A percentile compares a stretch with the other conserved stretches of the same genome.
phyloP scores from a whole-genome alignment of 2,329 filamentous ascomycete species.

The Scedosporium boydii region DNA sequence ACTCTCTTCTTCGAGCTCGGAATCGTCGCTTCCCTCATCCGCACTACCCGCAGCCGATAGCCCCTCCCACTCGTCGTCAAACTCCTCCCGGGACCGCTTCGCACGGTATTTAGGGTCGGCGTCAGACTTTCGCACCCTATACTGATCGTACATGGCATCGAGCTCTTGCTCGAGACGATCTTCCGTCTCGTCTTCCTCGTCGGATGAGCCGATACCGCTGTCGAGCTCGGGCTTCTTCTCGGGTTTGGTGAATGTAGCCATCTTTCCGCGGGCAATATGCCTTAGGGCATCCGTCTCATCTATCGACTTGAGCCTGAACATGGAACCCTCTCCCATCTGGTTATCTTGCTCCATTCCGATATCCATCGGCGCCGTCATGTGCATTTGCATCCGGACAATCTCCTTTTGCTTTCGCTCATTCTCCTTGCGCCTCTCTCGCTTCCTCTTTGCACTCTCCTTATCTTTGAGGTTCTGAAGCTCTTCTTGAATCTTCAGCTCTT shows the following conservation, averaged over 20 bases:
- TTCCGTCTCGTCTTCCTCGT: conserved; percentile 66
- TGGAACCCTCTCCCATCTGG: conserved; percentile 67
- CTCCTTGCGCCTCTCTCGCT: conserved; percentile 73
- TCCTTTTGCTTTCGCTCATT: conserved; percentile 94
- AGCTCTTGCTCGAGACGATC: conserved; percentile 78
- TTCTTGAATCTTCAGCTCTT: conserved; percentile 83
- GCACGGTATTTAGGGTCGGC: conserved; percentile 80
- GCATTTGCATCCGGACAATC: conserved; percentile 90
- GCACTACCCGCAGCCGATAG: conserved; percentile 63
- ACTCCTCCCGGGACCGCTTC: conserved; percentile 75
- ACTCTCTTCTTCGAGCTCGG: conserved; percentile 43
- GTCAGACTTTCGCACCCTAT: conserved; percentile 69
- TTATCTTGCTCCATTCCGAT: conserved; percentile 86
- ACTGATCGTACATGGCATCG: conserved; percentile 79
- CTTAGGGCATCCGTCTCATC: conserved; percentile 59
- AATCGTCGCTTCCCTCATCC: conserved; percentile 43
- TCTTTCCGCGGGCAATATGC: conserved; percentile 62
- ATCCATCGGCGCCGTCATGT: conserved; percentile 93
- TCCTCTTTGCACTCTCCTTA: conserved; percentile 64
- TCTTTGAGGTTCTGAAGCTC: conserved; percentile 78
- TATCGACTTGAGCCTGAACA: conserved; percentile 77
- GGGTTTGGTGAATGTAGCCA: conserved; percentile 55
- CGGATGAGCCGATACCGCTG: conserved; percentile 46
- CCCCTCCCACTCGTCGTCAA: conserved; percentile 88
- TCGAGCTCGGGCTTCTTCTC: conserved; percentile 42